Evolutionary conservation across 2,329 filamentous ascomycete species (phyloP).

Genomic region (Phaeosphaeriaceae sp.): DNA sequence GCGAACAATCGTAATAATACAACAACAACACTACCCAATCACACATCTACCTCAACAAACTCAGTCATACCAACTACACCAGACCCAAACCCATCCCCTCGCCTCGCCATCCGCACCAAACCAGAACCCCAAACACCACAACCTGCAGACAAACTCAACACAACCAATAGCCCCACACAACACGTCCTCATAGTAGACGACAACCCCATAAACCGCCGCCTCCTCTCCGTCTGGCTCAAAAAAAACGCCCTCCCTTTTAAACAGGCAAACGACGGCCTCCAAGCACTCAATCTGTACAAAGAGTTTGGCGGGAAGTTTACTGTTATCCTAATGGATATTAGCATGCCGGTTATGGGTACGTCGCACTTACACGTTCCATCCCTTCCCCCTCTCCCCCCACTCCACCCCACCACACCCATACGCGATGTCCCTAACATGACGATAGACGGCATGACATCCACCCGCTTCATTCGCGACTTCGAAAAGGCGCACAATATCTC

Average conservation of each 20-base stretch:
- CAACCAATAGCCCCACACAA: background rate
- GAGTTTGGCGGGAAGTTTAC: constrained; percentile 14
- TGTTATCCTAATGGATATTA: constrained; percentile 40
- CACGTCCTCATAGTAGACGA: constrained; percentile 44
- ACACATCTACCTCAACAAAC: background rate
- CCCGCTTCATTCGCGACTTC: constrained; percentile 30
- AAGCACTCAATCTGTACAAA: constrained; percentile 31
- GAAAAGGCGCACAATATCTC: constrained; percentile 14
- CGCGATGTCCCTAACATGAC: background rate
- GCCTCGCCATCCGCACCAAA: constrained; percentile 1
- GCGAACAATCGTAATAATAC: constrained; percentile 1
- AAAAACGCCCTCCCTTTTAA: constrained; percentile 22
- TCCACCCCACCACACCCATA: too few relatives aligned
- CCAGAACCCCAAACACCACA: background rate
- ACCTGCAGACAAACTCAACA: constrained; percentile 28
- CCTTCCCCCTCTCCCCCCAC: too few relatives aligned
- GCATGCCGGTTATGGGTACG: constrained; percentile 38
- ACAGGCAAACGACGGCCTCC: constrained; percentile 33
- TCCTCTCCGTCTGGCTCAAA: constrained; percentile 34
- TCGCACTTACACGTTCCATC: too few relatives aligned
- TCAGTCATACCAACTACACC: too few relatives aligned
- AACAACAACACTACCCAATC: background rate
- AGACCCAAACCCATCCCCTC: background rate
- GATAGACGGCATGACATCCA: constrained; percentile 34
- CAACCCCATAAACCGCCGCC: constrained; percentile 43